Percentiles rank a stretch among this genome's conserved stretches.
Conservation (phyloP, 108 stramenopile genomes). For the Thalassiosira profunda region DNA sequence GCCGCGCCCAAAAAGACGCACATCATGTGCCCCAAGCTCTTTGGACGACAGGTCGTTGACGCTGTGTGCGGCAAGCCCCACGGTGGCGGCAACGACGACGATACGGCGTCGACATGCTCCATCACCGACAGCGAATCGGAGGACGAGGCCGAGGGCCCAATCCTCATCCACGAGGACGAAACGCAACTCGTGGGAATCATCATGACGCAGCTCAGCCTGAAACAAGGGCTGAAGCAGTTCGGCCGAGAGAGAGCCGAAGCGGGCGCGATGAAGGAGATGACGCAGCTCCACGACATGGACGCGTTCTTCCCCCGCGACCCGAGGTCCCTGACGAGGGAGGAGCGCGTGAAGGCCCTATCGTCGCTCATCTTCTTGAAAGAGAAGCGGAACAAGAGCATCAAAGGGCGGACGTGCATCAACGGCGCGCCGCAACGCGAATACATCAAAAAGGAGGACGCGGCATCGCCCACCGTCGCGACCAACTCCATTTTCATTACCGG, state of each 20-base stretch:
- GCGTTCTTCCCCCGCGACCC: slow-evolving; percentile 27
- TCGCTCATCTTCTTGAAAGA: slow-evolving; percentile 40
- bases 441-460: slow-evolving; percentile 23
- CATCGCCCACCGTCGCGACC: slow-evolving; percentile 26
- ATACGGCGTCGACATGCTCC: not conserved
- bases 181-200: too few species aligned
- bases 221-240: not conserved
- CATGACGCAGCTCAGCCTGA: not conserved
- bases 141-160: not conserved
- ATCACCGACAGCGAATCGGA: not conserved
- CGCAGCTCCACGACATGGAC: slow-evolving; percentile 39
- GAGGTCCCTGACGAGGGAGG: slow-evolving; percentile 4
- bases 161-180: not conserved
- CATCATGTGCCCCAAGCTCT: not conserved
- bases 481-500: slow-evolving; percentile 34
- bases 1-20: too few species aligned
- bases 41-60: too few species aligned
- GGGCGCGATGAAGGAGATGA: slow-evolving; percentile 36
- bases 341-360: slow-evolving; percentile 14
- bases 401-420: slow-evolving; percentile 20
- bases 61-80: not conserved
- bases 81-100: not conserved
- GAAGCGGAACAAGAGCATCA: slow-evolving; percentile 18
- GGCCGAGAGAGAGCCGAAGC: not conserved
- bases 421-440: slow-evolving; percentile 38